Evolutionary conservation across 2,329 filamentous ascomycete genomes (phyloP).

Genomic region (Pezicula carpinea): DNA sequence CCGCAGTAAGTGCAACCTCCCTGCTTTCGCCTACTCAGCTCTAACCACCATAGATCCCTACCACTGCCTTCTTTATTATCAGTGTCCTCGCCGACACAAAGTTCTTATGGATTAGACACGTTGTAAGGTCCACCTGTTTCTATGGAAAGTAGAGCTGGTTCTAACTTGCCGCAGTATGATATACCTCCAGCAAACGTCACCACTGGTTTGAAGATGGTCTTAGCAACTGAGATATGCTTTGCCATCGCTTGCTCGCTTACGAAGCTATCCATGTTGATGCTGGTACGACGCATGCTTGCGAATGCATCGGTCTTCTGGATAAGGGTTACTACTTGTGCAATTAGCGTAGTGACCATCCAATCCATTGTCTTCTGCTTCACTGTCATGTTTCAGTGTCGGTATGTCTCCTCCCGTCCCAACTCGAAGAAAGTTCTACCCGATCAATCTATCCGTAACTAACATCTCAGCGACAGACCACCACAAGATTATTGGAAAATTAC

Average conservation of each 20-base stretch:
- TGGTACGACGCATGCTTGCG: constrained; percentile 19
- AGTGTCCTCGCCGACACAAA: constrained; percentile 30
- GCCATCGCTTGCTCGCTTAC: constrained; percentile 30
- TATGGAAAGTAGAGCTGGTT: too few species aligned
- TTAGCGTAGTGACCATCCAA: constrained; percentile 16
- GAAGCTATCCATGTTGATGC: constrained; percentile 35
- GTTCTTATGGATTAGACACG: constrained; percentile 35
- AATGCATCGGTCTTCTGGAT: constrained; percentile 19
- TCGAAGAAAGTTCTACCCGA: not conserved
- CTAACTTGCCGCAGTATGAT: constrained; percentile 29
- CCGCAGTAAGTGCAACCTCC: constrained; percentile 25
- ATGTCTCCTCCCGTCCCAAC: not conserved
- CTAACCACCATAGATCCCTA: constrained; percentile 21
- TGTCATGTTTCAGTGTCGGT: constrained; percentile 23
- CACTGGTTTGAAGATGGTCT: constrained; percentile 33
- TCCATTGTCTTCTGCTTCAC: constrained; percentile 20
- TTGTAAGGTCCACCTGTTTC: constrained; percentile 3
- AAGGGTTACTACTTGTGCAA: constrained; percentile 14
- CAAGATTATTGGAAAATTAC: constrained; percentile 35
- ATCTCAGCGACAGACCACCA: constrained; percentile 26
- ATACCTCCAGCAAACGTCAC: constrained; percentile 29
- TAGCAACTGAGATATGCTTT: constrained; percentile 35
- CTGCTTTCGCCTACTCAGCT: not conserved
- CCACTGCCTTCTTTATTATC: constrained; percentile 33
- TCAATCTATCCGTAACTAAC: not conserved